phyloP scores from a whole-genome alignment of 129 eudicot genomes.

The Flaveria robusta region DNA sequence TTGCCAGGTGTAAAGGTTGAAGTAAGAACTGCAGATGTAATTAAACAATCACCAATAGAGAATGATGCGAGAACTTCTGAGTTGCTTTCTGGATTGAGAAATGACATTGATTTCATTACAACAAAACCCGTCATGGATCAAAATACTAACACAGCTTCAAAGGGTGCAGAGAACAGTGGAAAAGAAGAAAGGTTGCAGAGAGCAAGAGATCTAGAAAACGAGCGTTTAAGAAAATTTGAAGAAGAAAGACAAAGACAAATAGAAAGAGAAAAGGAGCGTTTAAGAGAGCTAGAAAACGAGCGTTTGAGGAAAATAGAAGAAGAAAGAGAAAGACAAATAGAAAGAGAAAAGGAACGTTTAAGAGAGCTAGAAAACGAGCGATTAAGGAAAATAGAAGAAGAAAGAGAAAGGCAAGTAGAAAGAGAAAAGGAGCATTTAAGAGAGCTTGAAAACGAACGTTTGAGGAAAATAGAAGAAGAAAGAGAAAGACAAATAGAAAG shows the following conservation, averaged over 20 bases:
- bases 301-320: not conserved
- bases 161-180: slow-evolving; percentile 35
- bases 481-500: slow-evolving; percentile 94
- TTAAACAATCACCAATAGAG: slow-evolving; percentile 19
- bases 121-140: slow-evolving; percentile 38
- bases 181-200: slow-evolving; percentile 46
- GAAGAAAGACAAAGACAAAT: not conserved
- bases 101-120: slow-evolving; percentile 20
- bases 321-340: not conserved
- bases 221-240: not conserved
- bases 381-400: not conserved
- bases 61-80: slow-evolving; percentile 32
- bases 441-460: slow-evolving; percentile 8
- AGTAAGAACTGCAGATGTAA: slow-evolving; percentile 28
- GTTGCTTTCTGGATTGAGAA: slow-evolving; percentile 15
- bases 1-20: slow-evolving; percentile 27
- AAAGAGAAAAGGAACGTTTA: not conserved
- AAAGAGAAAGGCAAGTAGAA: not conserved
- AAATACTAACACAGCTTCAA: slow-evolving; percentile 22
- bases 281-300: not conserved
- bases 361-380: not conserved
- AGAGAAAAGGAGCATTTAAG: not conserved
- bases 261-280: not conserved
- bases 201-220: slow-evolving; percentile 42
- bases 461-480: slow-evolving; percentile 60